phyloP scores from a whole-genome alignment of 805 yeast genomes.

The Metschnikowia picachoensis region DNA sequence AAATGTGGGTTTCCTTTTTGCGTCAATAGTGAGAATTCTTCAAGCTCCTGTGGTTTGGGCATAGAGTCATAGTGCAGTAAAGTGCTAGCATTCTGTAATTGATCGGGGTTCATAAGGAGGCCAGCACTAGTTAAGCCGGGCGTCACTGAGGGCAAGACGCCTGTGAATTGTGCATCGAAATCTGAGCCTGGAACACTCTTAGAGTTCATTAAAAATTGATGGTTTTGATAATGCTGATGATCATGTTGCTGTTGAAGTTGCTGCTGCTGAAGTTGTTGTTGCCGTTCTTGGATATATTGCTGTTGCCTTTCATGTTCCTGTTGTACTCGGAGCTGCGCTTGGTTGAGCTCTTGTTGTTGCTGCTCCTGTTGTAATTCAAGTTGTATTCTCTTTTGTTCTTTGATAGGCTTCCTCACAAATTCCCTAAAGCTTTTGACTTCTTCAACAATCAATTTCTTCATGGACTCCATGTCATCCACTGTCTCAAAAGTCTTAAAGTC shows the following conservation, averaged over 20 bases:
- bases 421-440: slow-evolving; percentile 78
- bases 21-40: slow-evolving; percentile 30
- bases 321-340: slow-evolving; percentile 15
- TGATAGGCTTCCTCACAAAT: slow-evolving; percentile 73
- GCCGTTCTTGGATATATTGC: slow-evolving; percentile 9
- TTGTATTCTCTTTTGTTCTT: slow-evolving; percentile 45
- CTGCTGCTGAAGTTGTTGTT: slow-evolving; percentile 4
- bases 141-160: slow-evolving; percentile 12
- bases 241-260: slow-evolving; percentile 6
- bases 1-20: slow-evolving; percentile 24
- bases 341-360: slow-evolving; percentile 16
- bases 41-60: slow-evolving; percentile 44
- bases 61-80: slow-evolving; percentile 32
- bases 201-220: slow-evolving; percentile 3
- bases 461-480: slow-evolving; percentile 66
- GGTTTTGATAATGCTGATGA: not conserved
- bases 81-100: slow-evolving; percentile 19
- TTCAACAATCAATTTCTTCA: slow-evolving; percentile 73
- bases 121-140: slow-evolving; percentile 19
- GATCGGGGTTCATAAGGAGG: slow-evolving; percentile 22
- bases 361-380: slow-evolving; percentile 28
- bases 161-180: slow-evolving; percentile 10
- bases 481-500: slow-evolving; percentile 82
- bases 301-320: slow-evolving; percentile 18
- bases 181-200: slow-evolving; percentile 1